Percentiles rank a stretch among this genome's conserved stretches.
Conservation (phyloP, 75 land plant species). For the Larix kaempferi region DNA sequence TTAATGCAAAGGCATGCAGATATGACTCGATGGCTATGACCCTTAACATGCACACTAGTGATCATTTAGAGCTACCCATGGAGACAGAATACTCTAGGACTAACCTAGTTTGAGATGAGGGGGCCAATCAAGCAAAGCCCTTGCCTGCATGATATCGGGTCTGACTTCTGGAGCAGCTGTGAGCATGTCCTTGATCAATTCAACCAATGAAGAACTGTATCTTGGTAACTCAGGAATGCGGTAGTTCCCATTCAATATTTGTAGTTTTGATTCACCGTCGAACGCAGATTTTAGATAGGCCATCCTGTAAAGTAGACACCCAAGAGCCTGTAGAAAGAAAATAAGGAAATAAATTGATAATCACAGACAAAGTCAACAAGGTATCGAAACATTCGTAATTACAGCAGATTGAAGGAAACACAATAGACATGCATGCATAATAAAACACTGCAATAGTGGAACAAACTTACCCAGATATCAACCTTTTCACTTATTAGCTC, state of each 20-base stretch:
- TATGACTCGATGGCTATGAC: not conserved
- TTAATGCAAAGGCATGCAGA: constrained; percentile 11
- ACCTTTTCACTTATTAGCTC: constrained; percentile 95
- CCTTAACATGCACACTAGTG: constrained; percentile 11
- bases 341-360: not conserved
- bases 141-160: constrained; percentile 99
- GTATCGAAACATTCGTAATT: not conserved
- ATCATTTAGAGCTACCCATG: constrained; percentile 8
- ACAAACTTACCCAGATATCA: constrained; percentile 91
- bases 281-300: constrained; percentile 93
- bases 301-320: constrained; percentile 87
- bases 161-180: constrained; percentile 73
- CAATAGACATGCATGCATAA: not conserved
- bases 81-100: constrained; percentile 53
- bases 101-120: constrained; percentile 96
- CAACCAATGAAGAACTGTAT: constrained; percentile 57
- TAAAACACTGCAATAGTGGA: not conserved
- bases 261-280: constrained; percentile 99
- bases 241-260: constrained; percentile 95
- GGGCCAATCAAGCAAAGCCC: constrained; percentile 97
- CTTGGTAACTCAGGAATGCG: constrained; percentile 89
- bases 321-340: constrained; percentile 77
- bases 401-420: not conserved
- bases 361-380: not conserved
- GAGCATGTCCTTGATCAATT: constrained; percentile 89